Conservation (phyloP, 129 eudicot genomes). For the Pseudognaphalium luteoalbum region DNA sequence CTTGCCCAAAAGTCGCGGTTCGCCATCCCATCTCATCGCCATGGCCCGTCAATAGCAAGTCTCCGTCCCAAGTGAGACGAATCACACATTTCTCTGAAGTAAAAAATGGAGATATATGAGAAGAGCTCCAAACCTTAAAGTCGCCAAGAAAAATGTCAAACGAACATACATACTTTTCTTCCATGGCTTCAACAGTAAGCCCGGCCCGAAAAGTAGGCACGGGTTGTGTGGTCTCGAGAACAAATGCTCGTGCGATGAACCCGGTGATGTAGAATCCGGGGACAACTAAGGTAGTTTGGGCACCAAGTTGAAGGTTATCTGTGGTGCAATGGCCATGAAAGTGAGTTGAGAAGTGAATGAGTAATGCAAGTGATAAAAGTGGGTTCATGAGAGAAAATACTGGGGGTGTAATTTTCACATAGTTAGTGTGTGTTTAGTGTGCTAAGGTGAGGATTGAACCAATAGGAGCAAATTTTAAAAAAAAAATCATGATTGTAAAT, state of each 20-base stretch:
- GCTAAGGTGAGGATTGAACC: slow-evolving; percentile 25
- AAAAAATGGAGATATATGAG: slow-evolving; percentile 65
- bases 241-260: slow-evolving; percentile 57
- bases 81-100: slow-evolving; percentile 63
- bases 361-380: slow-evolving; percentile 36
- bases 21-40: slow-evolving; percentile 70
- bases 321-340: slow-evolving; percentile 41
- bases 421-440: slow-evolving; percentile 30
- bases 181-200: slow-evolving; percentile 59
- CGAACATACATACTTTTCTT: slow-evolving; percentile 66
- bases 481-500: slow-evolving; percentile 27
- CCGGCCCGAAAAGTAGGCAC: slow-evolving; percentile 67
- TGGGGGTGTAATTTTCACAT: slow-evolving; percentile 33
- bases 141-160: slow-evolving; percentile 72
- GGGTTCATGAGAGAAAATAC: slow-evolving; percentile 55
- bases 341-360: slow-evolving; percentile 41
- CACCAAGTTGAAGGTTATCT: slow-evolving; percentile 56
- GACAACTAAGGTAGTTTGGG: slow-evolving; percentile 52
- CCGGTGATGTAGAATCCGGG: slow-evolving; percentile 55
- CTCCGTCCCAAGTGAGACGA: slow-evolving; percentile 54
- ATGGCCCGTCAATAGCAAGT: slow-evolving; percentile 59
- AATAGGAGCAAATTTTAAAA: slow-evolving; percentile 24
- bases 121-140: slow-evolving; percentile 82
- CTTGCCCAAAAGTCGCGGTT: slow-evolving; percentile 85
- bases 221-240: slow-evolving; percentile 55